Evolutionary conservation across 1,284 basidiomycete species (phyloP).

Genomic region (Tilletia caries): DNA sequence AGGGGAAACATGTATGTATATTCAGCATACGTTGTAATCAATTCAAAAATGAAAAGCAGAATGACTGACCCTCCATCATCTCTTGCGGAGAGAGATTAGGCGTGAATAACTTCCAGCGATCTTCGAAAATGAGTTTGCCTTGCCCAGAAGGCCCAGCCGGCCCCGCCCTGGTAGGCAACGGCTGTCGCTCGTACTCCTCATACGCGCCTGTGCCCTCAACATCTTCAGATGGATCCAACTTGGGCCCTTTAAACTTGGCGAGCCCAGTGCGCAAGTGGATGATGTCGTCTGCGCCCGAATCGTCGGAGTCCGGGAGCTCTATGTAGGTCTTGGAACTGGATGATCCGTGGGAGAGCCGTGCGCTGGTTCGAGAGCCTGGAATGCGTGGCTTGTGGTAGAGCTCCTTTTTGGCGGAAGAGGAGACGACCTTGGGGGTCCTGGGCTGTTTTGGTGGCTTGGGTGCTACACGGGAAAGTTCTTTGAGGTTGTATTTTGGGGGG

Average conservation of each 20-base stretch:
- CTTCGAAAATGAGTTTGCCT: constrained; percentile 55
- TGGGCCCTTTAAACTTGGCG: not conserved
- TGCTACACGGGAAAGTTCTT: not conserved
- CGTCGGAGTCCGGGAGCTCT: not conserved
- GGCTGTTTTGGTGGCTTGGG: not conserved
- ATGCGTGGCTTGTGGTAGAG: not conserved
- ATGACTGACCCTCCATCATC: constrained; percentile 45
- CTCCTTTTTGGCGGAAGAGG: not conserved
- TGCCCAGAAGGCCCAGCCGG: constrained; percentile 25
- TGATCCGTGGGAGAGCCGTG: not conserved
- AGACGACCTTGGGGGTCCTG: not conserved
- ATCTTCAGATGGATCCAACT: not conserved
- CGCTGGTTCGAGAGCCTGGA: constrained; percentile 1
- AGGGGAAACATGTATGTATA: no score
- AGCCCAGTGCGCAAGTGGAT: not conserved
- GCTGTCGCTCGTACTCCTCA: constrained; percentile 13
- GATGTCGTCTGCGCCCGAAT: not conserved
- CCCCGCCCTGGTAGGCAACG: not conserved
- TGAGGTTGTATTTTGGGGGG: not conserved
- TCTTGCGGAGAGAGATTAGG: constrained; percentile 58
- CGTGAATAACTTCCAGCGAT: constrained; percentile 53
- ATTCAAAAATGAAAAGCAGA: not conserved
- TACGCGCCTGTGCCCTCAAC: not conserved
- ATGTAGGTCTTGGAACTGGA: not conserved
- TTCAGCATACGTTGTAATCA: no score